Percentiles rank a stretch among this genome's conserved stretches.
Evolutionary conservation across 164 flowering plant species (phyloP).

Genomic region (Santalum album): DNA sequence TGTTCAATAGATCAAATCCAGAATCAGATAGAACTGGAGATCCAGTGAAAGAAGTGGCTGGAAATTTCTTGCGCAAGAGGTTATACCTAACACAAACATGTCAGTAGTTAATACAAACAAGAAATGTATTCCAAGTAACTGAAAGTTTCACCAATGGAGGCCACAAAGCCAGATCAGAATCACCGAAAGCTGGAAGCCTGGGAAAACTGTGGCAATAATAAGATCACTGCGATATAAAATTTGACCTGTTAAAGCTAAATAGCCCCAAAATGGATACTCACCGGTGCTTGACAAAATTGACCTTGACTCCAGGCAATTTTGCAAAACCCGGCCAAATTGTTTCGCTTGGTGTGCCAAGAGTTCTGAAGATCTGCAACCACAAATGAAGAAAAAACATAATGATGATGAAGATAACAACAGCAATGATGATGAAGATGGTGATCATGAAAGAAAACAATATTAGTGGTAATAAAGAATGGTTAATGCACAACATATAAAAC

Average conservation of each 20-base stretch:
- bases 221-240: slow-evolving; percentile 20
- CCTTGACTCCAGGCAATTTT: slow-evolving; percentile 29
- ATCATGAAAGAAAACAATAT: neutral
- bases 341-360: slow-evolving; percentile 6
- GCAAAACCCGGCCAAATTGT: slow-evolving; percentile 32
- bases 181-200: slow-evolving; percentile 93
- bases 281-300: slow-evolving; percentile 36
- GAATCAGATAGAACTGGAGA: slow-evolving; percentile 82
- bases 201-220: slow-evolving; percentile 54
- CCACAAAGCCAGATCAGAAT: slow-evolving; percentile 77
- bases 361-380: slow-evolving; percentile 1
- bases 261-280: slow-evolving; percentile 13
- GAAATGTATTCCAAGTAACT: neutral
- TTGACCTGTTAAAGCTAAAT: slow-evolving; percentile 6
- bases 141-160: slow-evolving; percentile 46
- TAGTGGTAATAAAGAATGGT: no score
- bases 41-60: slow-evolving; percentile 80
- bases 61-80: slow-evolving; percentile 72
- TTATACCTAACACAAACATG: slow-evolving; percentile 55
- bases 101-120: slow-evolving; percentile 2
- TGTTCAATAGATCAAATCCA: slow-evolving; percentile 85
- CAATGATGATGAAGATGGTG: neutral
- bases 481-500: no score
- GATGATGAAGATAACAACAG: neutral
- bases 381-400: neutral